Conservation (phyloP, 2,329 filamentous ascomycete genomes). For the Catunica adiposa region DNA sequence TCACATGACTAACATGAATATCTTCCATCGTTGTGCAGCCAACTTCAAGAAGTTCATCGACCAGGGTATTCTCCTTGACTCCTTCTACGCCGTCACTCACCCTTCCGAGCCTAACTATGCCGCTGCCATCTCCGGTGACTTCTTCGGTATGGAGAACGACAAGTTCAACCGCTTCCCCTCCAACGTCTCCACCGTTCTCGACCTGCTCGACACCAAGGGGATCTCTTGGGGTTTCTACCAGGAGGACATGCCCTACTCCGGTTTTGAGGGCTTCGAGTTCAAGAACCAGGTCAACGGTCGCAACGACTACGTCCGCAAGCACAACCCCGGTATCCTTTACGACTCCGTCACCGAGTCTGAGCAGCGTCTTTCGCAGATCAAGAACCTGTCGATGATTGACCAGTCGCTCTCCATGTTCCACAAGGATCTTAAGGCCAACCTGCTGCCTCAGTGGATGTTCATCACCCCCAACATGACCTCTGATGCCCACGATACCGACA, state of each 20-base stretch:
- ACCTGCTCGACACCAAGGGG: conserved; percentile 47
- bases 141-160: conserved; percentile 58
- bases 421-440: conserved; percentile 43
- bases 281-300: conserved; percentile 47
- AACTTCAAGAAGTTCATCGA: conserved; percentile 20
- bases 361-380: conserved; percentile 49
- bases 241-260: conserved; percentile 60
- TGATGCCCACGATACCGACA: conserved; percentile 58
- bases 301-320: conserved; percentile 71
- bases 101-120: conserved; percentile 65
- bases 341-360: conserved; percentile 43
- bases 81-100: conserved; percentile 46
- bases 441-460: conserved; percentile 56
- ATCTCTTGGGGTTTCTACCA: conserved; percentile 60
- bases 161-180: conserved; percentile 38
- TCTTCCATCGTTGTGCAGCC: conserved; percentile 15
- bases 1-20: neutral
- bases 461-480: conserved; percentile 61
- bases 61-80: conserved; percentile 21
- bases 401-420: conserved; percentile 40
- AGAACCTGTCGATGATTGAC: conserved; percentile 42
- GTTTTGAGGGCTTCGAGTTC: conserved; percentile 49
- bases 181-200: conserved; percentile 51
- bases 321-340: conserved; percentile 53
- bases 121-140: conserved; percentile 50